phyloP scores from a whole-genome alignment of 495 filamentous ascomycete genomes.

The Tricharina praecox region DNA sequence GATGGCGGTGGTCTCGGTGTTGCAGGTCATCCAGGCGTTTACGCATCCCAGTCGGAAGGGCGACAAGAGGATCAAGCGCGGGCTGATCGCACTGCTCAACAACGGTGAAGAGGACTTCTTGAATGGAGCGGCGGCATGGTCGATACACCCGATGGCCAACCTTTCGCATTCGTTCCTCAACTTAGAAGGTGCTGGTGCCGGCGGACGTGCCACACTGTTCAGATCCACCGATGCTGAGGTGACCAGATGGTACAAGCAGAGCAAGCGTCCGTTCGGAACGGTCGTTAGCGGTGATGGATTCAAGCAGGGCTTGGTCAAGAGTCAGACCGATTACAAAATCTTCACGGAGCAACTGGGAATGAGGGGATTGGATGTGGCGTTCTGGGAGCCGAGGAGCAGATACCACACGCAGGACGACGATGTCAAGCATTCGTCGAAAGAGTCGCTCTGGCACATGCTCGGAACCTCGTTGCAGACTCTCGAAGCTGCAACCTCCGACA shows the following conservation, averaged over 20 bases:
- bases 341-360: conserved; percentile 66
- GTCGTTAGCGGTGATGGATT: conserved; percentile 74
- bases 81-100: conserved; percentile 75
- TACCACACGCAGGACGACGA: conserved; percentile 93
- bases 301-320: conserved; percentile 54
- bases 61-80: conserved; percentile 58
- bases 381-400: conserved; percentile 63
- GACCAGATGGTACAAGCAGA: conserved; percentile 54
- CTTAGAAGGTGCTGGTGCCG: conserved; percentile 86
- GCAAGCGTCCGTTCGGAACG: conserved; percentile 62
- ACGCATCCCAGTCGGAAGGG: conserved; percentile 35
- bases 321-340: conserved; percentile 78
- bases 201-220: conserved; percentile 75
- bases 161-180: conserved; percentile 62
- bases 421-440: conserved; percentile 49
- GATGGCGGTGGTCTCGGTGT: conserved; percentile 64
- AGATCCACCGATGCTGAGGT: conserved; percentile 76
- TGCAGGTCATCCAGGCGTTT: conserved; percentile 84
- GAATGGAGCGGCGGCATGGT: conserved; percentile 76
- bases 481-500: conserved; percentile 51
- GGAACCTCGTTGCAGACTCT: conserved; percentile 60
- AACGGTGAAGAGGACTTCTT: conserved; percentile 93
- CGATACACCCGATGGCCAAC: conserved; percentile 54
- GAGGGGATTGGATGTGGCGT: conserved; percentile 82
- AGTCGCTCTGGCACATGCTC: conserved; percentile 88